Base-by-base conservation (phyloP, 1,284 basidiomycete species). In the Trichosporon sp. region DNA sequence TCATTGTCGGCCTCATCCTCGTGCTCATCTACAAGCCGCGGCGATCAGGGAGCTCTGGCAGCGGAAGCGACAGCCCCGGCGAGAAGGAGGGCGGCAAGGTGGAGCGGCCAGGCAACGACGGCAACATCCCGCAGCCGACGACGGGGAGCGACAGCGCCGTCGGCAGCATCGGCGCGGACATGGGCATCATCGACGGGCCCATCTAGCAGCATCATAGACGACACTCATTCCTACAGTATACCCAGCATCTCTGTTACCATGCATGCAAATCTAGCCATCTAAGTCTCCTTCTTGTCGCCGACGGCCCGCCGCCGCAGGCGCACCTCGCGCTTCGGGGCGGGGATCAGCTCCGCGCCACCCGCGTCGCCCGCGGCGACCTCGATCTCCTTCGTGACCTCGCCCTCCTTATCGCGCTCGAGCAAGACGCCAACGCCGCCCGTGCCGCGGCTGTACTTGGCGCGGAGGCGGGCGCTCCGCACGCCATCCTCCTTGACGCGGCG, bases 1-100 rank as follows among this genome's bases (percentile, higher is more conserved):
- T 95, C 78, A 96, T 98, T 77, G 88, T 95, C 75, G 92, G 92
- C 12, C 86, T 95, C 70, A 87, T 85, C 62, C 76, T 84, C 64
- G 75, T 84, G 29, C 69, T 84, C 25, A 79, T 84, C 31, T 84
- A 83, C 76, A 84, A 83, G 74, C 83, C 83, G 3, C 70, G 76
- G n/a, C 44, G 72, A 2, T 66, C 65, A 27, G 69, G 12, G 29
- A 60, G 56, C 7, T 11, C 47, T 6, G 38, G 51, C 3, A 25
- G 51, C 11, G 56, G 18, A 32, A n/a, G 9, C 3, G 27, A 18
- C 6, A 5, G 44, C 3, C 51, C 15, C 2, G 56, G 56, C 2
- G 56, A 32, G 3, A 29, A 29, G 6, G 29, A 60, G 29, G 56
- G 56, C 15, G 56, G 56, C 1, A 32, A 60, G 27, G 56, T 60